A percentile compares a stretch with the other conserved stretches of the same genome.
Evolutionary conservation across 345 rosid genomes (phyloP).

Genomic region (Ricinus communis): DNA sequence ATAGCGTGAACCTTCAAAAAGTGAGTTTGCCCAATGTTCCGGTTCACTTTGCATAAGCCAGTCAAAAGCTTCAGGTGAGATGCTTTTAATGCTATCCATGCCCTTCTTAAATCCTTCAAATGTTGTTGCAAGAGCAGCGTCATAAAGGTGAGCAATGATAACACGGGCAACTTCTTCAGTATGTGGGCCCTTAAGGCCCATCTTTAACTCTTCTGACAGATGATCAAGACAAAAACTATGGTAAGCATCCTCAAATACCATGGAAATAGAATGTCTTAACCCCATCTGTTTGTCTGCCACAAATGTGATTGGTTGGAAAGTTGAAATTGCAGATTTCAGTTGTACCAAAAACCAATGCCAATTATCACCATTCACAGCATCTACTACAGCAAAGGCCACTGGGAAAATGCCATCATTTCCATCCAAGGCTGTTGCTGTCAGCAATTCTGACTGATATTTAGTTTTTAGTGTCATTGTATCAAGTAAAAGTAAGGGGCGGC

Average conservation of each 20-base stretch:
- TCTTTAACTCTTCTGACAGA: conserved; percentile 36
- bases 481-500: conserved; percentile 31
- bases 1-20: conserved; percentile 23
- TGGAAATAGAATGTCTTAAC: conserved; percentile 14
- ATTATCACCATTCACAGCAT: conserved; percentile 25
- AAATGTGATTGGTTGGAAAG: conserved; percentile 22
- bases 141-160: conserved; percentile 22
- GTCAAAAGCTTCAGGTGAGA: conserved; percentile 28
- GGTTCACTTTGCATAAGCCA: conserved; percentile 28
- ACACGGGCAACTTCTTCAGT: conserved; percentile 24
- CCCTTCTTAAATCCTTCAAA: conserved; percentile 21
- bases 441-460: conserved; percentile 26
- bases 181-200: conserved; percentile 26
- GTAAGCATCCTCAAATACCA: conserved; percentile 25
- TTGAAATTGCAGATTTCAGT: conserved; percentile 19
- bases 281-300: conserved; percentile 21
- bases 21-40: conserved; percentile 29
- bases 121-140: conserved; percentile 29
- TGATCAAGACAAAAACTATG: conserved; percentile 26
- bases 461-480: conserved; percentile 20
- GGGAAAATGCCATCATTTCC: conserved; percentile 30
- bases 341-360: conserved; percentile 34
- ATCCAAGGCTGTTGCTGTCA: conserved; percentile 32
- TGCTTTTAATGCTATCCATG: conserved; percentile 23
- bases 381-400: conserved; percentile 28